phyloP scores from a whole-genome alignment of 2,329 filamentous ascomycete genomes.

The Daldinia sp. region DNA sequence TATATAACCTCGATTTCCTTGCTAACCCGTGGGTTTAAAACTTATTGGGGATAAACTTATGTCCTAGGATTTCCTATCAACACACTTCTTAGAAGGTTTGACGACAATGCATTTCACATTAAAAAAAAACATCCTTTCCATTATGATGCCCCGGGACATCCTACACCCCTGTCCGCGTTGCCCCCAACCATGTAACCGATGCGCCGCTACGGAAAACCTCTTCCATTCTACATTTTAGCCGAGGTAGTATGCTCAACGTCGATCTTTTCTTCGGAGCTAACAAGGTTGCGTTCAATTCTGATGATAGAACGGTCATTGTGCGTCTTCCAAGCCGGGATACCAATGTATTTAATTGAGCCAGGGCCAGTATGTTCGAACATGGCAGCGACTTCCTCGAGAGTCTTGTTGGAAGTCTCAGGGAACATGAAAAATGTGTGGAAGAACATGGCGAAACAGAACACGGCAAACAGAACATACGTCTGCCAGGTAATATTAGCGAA shows the following conservation, averaged over 20 bases:
- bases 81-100: slow-evolving; percentile 1
- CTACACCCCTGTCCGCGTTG: not conserved
- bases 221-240: slow-evolving; percentile 25
- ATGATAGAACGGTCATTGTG: slow-evolving; percentile 48
- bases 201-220: slow-evolving; percentile 1
- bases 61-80: slow-evolving; percentile 19
- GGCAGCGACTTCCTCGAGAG: slow-evolving; percentile 61
- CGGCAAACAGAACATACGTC: slow-evolving; percentile 60
- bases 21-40: slow-evolving; percentile 7
- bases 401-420: slow-evolving; percentile 64
- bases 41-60: slow-evolving; percentile 18
- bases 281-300: slow-evolving; percentile 47
- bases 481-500: slow-evolving; percentile 59
- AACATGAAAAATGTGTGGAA: slow-evolving; percentile 63
- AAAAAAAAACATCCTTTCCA: slow-evolving; percentile 8
- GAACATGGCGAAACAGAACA: slow-evolving; percentile 61
- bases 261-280: slow-evolving; percentile 49
- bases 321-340: slow-evolving; percentile 55
- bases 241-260: slow-evolving; percentile 36
- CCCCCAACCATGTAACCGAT: not conserved
- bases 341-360: slow-evolving; percentile 50
- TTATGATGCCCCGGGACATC: not conserved
- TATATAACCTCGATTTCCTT: slow-evolving; percentile 25
- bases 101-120: slow-evolving; percentile 2
- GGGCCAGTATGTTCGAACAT: slow-evolving; percentile 55